These are phyloP conservation scores for Cenococcum geophilum DNA, from an alignment of 495 filamentous ascomycete species.

Conservation along the genomic window DNA sequence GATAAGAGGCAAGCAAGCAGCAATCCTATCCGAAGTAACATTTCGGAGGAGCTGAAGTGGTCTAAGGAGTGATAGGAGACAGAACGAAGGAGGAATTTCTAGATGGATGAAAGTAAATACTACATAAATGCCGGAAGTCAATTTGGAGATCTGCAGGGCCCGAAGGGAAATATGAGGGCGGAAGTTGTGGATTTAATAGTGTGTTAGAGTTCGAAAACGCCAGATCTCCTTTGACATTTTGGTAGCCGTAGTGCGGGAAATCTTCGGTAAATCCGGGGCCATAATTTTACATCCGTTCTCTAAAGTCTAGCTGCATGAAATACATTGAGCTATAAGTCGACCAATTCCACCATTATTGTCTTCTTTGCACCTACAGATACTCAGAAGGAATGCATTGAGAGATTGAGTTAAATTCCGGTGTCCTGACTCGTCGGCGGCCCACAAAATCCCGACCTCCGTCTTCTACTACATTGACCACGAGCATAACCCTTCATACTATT, in stretches of 20 bases:
- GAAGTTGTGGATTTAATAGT: not conserved
- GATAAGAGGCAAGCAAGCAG: conserved; percentile 17
- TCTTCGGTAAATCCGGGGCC: not conserved
- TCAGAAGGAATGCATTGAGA: not conserved
- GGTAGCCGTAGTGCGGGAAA: not conserved
- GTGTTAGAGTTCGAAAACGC: not conserved
- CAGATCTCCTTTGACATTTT: conserved; percentile 2
- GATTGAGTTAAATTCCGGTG: too few species aligned
- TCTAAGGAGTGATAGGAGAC: conserved; percentile 10
- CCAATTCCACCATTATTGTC: not conserved
- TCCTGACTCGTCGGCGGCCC: not conserved
- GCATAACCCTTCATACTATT: not conserved
- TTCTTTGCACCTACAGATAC: not conserved
- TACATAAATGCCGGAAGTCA: conserved; percentile 22
- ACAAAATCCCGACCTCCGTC: not conserved
- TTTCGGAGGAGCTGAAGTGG: conserved; percentile 6
- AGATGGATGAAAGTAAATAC: not conserved
- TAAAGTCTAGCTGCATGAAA: too few species aligned
- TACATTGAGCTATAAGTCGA: too few species aligned
- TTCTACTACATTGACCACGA: not conserved
- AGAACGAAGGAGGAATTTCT: conserved; percentile 13
- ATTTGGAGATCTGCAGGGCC: not conserved
- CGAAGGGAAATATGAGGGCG: not conserved
- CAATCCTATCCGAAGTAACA: conserved; percentile 25
- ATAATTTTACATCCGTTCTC: not conserved